phyloP scores from a whole-genome alignment of 768 basidiomycete genomes.

The Phanerochaete carnosa region DNA sequence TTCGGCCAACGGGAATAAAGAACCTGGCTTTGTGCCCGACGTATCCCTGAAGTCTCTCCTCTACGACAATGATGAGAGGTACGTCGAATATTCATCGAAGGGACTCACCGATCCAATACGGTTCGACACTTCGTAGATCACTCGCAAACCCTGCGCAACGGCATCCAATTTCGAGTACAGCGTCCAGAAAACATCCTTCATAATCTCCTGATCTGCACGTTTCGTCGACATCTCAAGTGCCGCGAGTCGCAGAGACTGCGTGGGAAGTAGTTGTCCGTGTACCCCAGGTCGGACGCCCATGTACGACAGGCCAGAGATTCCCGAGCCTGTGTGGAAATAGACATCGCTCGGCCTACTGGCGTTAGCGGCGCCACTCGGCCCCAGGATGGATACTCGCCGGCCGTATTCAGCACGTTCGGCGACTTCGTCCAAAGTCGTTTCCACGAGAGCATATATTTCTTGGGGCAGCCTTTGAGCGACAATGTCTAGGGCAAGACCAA shows the following conservation, averaged over 20 bases:
- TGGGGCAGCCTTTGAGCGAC: constrained; percentile 77
- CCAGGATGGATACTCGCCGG: constrained; percentile 42
- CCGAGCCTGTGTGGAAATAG: constrained; percentile 13
- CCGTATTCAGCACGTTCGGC: constrained; percentile 86
- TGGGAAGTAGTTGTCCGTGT: constrained; percentile 35
- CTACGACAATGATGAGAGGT: constrained; percentile 35
- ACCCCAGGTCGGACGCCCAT: background rate
- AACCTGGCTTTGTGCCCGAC: constrained; percentile 70
- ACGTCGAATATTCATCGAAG: background rate
- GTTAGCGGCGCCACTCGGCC: constrained; percentile 24
- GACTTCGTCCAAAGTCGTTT: constrained; percentile 86
- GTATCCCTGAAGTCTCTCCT: constrained; percentile 90
- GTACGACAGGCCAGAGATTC: constrained; percentile 8
- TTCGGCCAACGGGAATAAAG: constrained; percentile 80
- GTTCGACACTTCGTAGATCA: constrained; percentile 86
- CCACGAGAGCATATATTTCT: constrained; percentile 84
- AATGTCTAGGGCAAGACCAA: constrained; percentile 80
- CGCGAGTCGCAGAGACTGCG: constrained; percentile 60
- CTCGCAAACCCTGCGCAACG: constrained; percentile 84
- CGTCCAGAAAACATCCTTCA: constrained; percentile 96
- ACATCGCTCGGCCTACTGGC: constrained; percentile 13
- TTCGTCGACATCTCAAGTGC: constrained; percentile 73
- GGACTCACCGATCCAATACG: constrained; percentile 82
- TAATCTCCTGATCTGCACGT: constrained; percentile 76
- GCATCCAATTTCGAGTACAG: constrained; percentile 94